These are phyloP conservation scores for Cercospora sesami DNA, from an alignment of 2,329 filamentous ascomycete species.

Conservation along the genomic window DNA sequence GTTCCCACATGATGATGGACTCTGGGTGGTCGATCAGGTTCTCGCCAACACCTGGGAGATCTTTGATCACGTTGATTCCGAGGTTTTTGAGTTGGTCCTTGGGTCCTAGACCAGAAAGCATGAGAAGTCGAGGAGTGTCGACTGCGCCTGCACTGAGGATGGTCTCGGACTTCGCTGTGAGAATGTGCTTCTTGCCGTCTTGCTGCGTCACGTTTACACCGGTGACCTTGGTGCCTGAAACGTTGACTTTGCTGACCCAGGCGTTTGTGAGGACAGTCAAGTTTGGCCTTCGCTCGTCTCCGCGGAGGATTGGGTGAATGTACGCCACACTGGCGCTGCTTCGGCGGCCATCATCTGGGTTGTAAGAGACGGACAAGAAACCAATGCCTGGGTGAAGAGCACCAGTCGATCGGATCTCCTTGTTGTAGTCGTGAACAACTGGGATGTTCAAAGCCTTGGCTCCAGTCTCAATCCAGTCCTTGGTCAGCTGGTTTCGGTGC, in stretches of 20 bases:
- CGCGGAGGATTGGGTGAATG: conserved; percentile 84
- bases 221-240: conserved; percentile 68
- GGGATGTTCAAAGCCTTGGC: conserved; percentile 77
- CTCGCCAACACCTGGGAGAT: conserved; percentile 63
- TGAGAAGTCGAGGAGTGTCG: conserved; percentile 71
- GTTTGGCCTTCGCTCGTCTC: conserved; percentile 79
- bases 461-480: conserved; percentile 84
- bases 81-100: conserved; percentile 50
- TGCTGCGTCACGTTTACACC: conserved; percentile 70
- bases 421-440: conserved; percentile 81
- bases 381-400: conserved; percentile 74
- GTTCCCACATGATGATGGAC: conserved; percentile 71
- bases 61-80: conserved; percentile 56
- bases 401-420: conserved; percentile 73
- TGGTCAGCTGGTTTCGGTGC: conserved; percentile 86
- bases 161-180: conserved; percentile 69
- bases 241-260: conserved; percentile 80
- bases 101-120: conserved; percentile 53
- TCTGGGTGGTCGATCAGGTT: conserved; percentile 67
- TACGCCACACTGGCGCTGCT: conserved; percentile 89
- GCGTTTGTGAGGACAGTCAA: conserved; percentile 83
- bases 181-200: conserved; percentile 56
- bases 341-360: conserved; percentile 80
- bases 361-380: conserved; percentile 89
- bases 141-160: conserved; percentile 78